phyloP scores from a whole-genome alignment of 176 grass and related monocot genomes.

The Phoenix dactylifera region DNA sequence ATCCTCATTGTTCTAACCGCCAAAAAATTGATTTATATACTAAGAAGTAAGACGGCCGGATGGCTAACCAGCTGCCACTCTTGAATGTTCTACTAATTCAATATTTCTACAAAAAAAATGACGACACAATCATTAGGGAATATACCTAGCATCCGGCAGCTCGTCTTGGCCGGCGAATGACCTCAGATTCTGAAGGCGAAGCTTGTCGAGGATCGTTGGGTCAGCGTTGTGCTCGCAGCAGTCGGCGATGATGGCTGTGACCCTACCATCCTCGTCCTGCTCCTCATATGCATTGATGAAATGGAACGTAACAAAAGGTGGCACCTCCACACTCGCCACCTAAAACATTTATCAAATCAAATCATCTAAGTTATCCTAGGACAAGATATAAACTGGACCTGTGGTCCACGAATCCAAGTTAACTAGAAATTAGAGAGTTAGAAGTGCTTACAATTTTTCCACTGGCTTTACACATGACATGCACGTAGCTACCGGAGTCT shows the following conservation, averaged over 20 bases:
- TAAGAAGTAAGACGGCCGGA: no score
- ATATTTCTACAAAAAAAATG: no score
- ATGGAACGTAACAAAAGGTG: constrained; percentile 94
- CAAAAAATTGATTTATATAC: no score
- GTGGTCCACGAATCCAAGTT: no score
- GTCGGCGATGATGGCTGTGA: constrained; percentile 76
- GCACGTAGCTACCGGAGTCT: constrained; percentile 78
- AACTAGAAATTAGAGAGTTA: no score
- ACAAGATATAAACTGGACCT: no score
- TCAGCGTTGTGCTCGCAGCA: constrained; percentile 96
- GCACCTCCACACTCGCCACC: constrained; percentile 93
- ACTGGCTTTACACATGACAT: constrained; percentile 96
- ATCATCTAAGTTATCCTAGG: no score
- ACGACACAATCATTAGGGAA: no score
- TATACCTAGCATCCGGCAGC: constrained; percentile 80
- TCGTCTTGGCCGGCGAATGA: constrained; percentile 51
- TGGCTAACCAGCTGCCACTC: no score
- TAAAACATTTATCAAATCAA: not conserved
- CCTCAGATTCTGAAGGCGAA: constrained; percentile 70
- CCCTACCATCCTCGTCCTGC: constrained; percentile 54
- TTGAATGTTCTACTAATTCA: no score
- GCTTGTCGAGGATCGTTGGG: constrained; percentile 78
- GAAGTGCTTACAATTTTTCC: constrained; percentile 58
- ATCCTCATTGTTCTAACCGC: no score
- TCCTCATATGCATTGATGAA: constrained; percentile 99